A percentile compares a stretch with the other conserved stretches of the same genome.
Evolutionary conservation across 108 stramenopile species (phyloP).

Genomic region (Aurantiochytrium sp.): DNA sequence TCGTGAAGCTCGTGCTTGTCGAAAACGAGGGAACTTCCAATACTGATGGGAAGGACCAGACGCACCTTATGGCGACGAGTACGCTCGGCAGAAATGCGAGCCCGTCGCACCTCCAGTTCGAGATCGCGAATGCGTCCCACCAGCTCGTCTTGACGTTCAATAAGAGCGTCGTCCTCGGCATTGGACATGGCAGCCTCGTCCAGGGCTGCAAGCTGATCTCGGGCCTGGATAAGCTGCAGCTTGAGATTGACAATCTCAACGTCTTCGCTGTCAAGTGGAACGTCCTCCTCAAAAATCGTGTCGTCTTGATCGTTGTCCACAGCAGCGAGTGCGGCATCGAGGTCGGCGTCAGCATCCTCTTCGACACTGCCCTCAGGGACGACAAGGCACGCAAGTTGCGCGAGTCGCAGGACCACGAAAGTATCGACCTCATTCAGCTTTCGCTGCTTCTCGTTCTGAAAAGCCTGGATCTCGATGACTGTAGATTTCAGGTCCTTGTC

Average conservation of each 20-base stretch:
- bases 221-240: not conserved
- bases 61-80: not conserved
- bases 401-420: not conserved
- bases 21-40: not conserved
- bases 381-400: not conserved
- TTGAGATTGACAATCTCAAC: not conserved
- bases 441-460: conserved; percentile 58
- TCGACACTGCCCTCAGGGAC: not conserved
- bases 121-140: not conserved
- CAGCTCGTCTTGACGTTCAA: not conserved
- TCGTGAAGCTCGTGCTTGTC: not conserved
- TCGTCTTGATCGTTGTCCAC: not conserved
- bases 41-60: not conserved
- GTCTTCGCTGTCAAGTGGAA: not conserved
- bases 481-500: conserved; percentile 45
- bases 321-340: not conserved
- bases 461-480: conserved; percentile 43
- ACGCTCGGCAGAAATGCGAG: not conserved
- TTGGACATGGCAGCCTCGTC: not conserved
- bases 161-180: not conserved
- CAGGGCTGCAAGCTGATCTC: not conserved
- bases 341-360: not conserved
- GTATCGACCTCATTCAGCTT: conserved; percentile 31
- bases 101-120: not conserved
- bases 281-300: not conserved